Evolutionary conservation across 2,329 filamentous ascomycete genomes (phyloP), one percentile per base, ranked within the genome.

Genomic region (Fusarium papillatum): DNA sequence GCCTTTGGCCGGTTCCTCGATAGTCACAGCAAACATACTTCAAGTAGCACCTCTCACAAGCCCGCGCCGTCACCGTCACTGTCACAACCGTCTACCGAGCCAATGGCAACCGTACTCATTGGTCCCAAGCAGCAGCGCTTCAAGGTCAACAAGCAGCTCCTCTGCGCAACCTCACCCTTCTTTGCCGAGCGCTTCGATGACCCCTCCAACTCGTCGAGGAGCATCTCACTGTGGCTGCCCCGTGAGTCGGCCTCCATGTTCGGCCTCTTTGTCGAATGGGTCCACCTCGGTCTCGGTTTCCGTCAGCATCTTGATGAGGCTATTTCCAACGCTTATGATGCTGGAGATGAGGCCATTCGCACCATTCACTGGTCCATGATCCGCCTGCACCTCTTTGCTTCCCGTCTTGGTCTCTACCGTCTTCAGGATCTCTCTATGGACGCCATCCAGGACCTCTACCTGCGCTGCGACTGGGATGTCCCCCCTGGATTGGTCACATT

Each of bases 341-440:
- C 81, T 29, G 79, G 78, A 22, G 69, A 78, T 22, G 76, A 79
- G 38, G 76, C 80, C 13, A 80, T 76, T 76, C 84, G 84, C 76
- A 84, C 84, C 36, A 83, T 91, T 7, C 90, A 90, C 80, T 91
- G 89, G 88, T 87, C 88, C 70, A 84, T 91, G 9, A 87, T 91
- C 65, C 86, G 87, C 41, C 84, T 91, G 16, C 90, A 92, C 77
- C 84, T 92, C 64, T 91, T 91, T 81, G 90, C 89, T 53, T 86
- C 89, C 5, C 83, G 85, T 66, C 86, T 90, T 75, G 85, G 85
- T 61, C 82, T 91, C 5, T 81, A 86, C 34, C 84, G 84, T 11
- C 84, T 91, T 11, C 90, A 92, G 77, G 90, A 92, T 80, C 82
- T 86, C 22, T 86, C 88, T 78, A 91, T 91, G 86, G 90, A 92